Evolutionary conservation across 345 rosid species (phyloP), one percentile per base, ranked within the genome.

Genomic region (Erodium maritimum): DNA sequence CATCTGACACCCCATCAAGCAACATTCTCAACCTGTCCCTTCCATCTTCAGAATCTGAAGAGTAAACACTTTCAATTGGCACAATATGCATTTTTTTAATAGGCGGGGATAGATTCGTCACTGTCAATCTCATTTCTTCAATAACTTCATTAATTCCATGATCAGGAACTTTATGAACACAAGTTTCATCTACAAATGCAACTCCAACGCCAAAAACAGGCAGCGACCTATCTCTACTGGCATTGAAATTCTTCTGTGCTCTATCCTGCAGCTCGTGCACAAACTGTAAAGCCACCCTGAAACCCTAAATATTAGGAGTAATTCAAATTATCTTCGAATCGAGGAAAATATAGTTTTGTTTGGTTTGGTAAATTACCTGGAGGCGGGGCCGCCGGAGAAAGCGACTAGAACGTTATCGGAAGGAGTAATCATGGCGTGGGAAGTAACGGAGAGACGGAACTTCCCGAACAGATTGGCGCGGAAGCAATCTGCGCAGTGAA

Each of bases 181-280:
- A 54, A 37, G 73, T 79, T 69, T 93, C 96, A 65, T 87, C 89
- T 18, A 93, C 66, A 71, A 83, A 87, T 19, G 86, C 86, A 59
- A 93, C 96, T 61, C 94, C 95, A 59, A 84, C 94, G 52, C 91
- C 88, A 76, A 93, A 93, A 12, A 89, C 96, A 0, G 80, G 80
- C 57, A 89, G 76, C 17, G 99, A 83, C 65, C 84, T 79, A 61
- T 93, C 94, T 54, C 77, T 78, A 67, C 94, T 77, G 0, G 95
- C 91, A 55, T 93, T 91, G 55, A 70, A 87, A 76, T 87, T 87
- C 80, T 79, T 86, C 70, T 81, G 89, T 22, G 91, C 87, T 73
- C 75, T 87, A 25, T 55, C 63, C 64, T 93, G 99, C 84, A 89
- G 64, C 69, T 82, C 94, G 50, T 89, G 94, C 23, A 93, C 88